A percentile compares a stretch with the other conserved stretches of the same genome.
Evolutionary conservation across 1,284 basidiomycete species (phyloP).

Genomic region (Retiboletus fuscus): DNA sequence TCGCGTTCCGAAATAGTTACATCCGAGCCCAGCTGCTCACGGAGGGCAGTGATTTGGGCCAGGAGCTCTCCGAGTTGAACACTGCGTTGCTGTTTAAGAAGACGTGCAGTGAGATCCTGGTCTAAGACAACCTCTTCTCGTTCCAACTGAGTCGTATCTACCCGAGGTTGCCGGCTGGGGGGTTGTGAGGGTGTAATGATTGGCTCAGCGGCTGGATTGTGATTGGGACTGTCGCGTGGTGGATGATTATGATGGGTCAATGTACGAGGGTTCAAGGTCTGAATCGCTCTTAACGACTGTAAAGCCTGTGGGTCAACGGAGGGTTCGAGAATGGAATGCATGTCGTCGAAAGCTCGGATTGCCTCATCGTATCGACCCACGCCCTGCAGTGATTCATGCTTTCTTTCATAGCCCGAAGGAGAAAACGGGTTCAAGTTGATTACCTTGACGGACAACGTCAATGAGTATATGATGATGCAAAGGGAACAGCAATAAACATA

Average conservation of each 20-base stretch:
- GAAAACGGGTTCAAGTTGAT: constrained; percentile 20
- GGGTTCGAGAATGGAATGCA: too few relatives aligned
- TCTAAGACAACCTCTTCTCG: neutral
- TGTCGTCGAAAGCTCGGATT: too few relatives aligned
- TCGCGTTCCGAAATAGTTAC: constrained; percentile 1
- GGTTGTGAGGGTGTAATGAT: neutral
- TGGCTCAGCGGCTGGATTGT: neutral
- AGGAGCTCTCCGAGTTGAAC: neutral
- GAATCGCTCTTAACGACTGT: too few relatives aligned
- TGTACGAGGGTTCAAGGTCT: too few relatives aligned
- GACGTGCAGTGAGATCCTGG: neutral
- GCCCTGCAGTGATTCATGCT: constrained; percentile 6
- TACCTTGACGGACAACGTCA: constrained; percentile 1
- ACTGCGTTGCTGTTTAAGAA: neutral
- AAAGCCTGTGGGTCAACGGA: neutral
- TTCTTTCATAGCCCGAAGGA: constrained; percentile 15
- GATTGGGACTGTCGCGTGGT: too few relatives aligned
- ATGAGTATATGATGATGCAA: neutral
- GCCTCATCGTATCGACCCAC: constrained; percentile 16
- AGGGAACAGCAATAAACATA: neutral
- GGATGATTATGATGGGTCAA: too few relatives aligned
- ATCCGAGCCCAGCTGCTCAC: constrained; percentile 5
- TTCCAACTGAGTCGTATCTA: neutral
- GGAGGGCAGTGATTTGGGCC: too few relatives aligned
- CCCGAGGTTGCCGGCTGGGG: too few relatives aligned